Conservation (phyloP, 495 filamentous ascomycete genomes). For the Hypoxylon perforatum region DNA sequence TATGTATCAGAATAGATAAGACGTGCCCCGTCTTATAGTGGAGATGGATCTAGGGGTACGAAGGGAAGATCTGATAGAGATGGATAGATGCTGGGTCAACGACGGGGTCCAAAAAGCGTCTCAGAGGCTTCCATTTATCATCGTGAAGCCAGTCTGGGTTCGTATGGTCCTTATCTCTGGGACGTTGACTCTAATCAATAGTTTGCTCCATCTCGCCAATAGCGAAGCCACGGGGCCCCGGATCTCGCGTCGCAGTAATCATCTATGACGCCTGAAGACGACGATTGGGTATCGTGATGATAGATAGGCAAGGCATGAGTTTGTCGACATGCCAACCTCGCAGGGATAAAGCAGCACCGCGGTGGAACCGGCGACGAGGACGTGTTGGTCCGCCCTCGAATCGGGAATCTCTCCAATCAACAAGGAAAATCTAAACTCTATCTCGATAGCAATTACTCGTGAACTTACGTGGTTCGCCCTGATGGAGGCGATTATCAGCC, state of each 20-base stretch:
- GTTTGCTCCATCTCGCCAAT: slow-evolving; percentile 30
- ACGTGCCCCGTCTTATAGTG: slow-evolving; percentile 1
- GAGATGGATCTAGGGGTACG: neutral
- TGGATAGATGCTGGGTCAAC: slow-evolving; percentile 3
- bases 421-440: slow-evolving; percentile 18
- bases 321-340: slow-evolving; percentile 17
- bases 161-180: slow-evolving; percentile 29
- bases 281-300: slow-evolving; percentile 33
- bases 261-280: slow-evolving; percentile 33
- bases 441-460: slow-evolving; percentile 34
- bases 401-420: slow-evolving; percentile 31
- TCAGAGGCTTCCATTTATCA: slow-evolving; percentile 32
- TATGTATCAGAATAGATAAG: slow-evolving; percentile 7
- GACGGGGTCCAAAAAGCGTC: neutral
- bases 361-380: slow-evolving; percentile 31
- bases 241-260: slow-evolving; percentile 15
- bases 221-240: slow-evolving; percentile 26
- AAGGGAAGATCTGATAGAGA: neutral
- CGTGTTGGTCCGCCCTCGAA: slow-evolving; percentile 27
- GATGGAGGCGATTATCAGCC: slow-evolving; percentile 27
- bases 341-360: slow-evolving; percentile 37
- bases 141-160: slow-evolving; percentile 24
- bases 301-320: slow-evolving; percentile 40
- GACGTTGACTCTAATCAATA: slow-evolving; percentile 18
- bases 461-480: slow-evolving; percentile 33